Base-by-base conservation (phyloP, 495 filamentous ascomycete species). In the Hypoxylon perforatum region DNA sequence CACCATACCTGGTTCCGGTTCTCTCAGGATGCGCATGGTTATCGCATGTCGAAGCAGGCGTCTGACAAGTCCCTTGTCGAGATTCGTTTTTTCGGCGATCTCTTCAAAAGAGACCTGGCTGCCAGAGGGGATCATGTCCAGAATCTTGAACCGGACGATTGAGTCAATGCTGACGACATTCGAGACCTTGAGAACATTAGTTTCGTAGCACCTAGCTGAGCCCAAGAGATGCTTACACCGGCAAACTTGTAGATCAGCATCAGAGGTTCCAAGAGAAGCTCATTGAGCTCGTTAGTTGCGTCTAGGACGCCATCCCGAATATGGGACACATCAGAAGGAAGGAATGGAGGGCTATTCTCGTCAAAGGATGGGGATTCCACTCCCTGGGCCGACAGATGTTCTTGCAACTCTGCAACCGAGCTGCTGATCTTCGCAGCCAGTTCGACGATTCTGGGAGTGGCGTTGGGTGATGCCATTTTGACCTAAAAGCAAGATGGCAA, bases 1-100 rank as follows among this genome's bases (percentile, higher is more conserved):
- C 5, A 76, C 74, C 21, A 68, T 61, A 25, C 63, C 69, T 53
- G 69, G 72, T 17, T 44, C 42, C 4, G 77, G 77, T 62, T 86
- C 83, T 21, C 48, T 58, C 67, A 85, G 84, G 53, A 85, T 75
- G 38, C 76, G 75, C 54, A 78, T 76, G 39, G 73, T 77, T 62
- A 84, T 84, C 18, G 81, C 81, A 58, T 82, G 78, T 14, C 81
- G 78, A 22, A 84, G 44, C 23, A 84, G 64, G 19, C 82, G 75
- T 42, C 71, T 69, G 30, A 82, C 60, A 41, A 68, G 51, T 10
- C 17, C 28, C 18, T 63, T 39, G 17, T 62, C 21, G 14, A 75
- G 28, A 2, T 57, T 52, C 14, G 59, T 70, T n/a, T 33, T 51
- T 22, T 39, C 42, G 5, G 76, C 65, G 42, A 77, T 53, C 4